A percentile compares a stretch with the other conserved stretches of the same genome.
phyloP scores from a whole-genome alignment of 257 asterid species.

The Salvia miltiorrhiza region DNA sequence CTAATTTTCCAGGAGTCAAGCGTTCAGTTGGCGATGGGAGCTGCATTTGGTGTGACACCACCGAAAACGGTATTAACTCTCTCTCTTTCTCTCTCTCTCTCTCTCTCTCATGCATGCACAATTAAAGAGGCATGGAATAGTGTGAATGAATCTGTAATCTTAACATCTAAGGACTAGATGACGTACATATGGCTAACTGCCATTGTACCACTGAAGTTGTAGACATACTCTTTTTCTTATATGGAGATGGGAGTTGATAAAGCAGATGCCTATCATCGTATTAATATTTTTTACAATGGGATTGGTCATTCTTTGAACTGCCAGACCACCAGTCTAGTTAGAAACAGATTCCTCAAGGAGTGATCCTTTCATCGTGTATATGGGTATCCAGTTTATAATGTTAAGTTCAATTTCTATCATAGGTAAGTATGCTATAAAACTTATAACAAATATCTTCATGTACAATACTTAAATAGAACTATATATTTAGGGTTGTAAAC shows the following conservation, averaged over 20 bases:
- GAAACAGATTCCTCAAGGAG: not conserved
- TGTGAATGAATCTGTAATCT: not conserved
- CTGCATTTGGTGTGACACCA: slow-evolving; percentile 65
- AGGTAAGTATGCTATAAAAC: not conserved
- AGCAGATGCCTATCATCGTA: not conserved
- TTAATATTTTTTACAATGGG: not conserved
- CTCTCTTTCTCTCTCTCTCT: slow-evolving; percentile 3
- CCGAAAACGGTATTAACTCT: slow-evolving; percentile 53
- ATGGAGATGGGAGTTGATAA: not conserved
- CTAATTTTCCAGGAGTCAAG: slow-evolving; percentile 79
- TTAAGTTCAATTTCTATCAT: not conserved
- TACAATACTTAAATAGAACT: not conserved
- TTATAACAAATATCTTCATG: not conserved
- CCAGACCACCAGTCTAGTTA: not conserved
- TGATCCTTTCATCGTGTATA: not conserved
- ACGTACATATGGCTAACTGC: not conserved
- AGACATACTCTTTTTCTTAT: not conserved
- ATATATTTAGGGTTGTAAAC: not conserved
- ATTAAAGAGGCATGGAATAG: not conserved
- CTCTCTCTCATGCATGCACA: not conserved
- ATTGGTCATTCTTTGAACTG: not conserved
- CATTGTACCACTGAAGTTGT: too few species aligned
- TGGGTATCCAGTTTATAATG: not conserved
- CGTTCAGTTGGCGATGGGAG: slow-evolving; percentile 86
- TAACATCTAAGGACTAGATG: not conserved